Evolutionary conservation across 2,329 filamentous ascomycete species (phyloP).

Genomic region (Colletotrichum trifolii): DNA sequence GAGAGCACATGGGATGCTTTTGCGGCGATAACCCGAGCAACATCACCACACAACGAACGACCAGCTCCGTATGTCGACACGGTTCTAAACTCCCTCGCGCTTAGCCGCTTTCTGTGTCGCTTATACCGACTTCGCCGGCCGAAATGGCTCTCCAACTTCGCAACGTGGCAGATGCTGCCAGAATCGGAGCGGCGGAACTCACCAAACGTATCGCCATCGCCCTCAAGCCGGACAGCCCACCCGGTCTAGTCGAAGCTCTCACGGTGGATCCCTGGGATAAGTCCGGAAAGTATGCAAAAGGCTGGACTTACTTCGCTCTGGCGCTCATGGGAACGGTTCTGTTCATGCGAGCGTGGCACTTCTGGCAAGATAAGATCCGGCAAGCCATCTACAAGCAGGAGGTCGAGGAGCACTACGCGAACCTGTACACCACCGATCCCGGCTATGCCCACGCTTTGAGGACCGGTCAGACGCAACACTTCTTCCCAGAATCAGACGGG

Average conservation of each 20-base stretch:
- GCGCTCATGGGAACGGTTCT: slow-evolving; percentile 75
- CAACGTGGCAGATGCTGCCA: slow-evolving; percentile 46
- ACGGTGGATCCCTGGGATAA: slow-evolving; percentile 82
- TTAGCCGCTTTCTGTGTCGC: slow-evolving; percentile 39
- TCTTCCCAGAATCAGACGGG: slow-evolving; percentile 76
- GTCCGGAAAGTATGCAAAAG: slow-evolving; percentile 86
- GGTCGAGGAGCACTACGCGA: slow-evolving; percentile 72
- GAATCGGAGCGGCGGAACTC: slow-evolving; percentile 51
- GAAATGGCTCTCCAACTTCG: slow-evolving; percentile 55
- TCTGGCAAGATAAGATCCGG: slow-evolving; percentile 93
- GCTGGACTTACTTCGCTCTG: slow-evolving; percentile 89
- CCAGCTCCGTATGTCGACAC: slow-evolving; percentile 43
- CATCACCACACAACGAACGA: not conserved
- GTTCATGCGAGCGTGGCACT: slow-evolving; percentile 82
- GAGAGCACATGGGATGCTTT: too few relatives aligned
- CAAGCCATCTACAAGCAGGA: slow-evolving; percentile 90
- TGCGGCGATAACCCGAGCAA: not conserved
- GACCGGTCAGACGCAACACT: slow-evolving; percentile 69
- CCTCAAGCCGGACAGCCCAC: slow-evolving; percentile 67
- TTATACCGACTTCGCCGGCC: slow-evolving; percentile 31
- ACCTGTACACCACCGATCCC: slow-evolving; percentile 62
- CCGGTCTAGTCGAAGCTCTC: slow-evolving; percentile 70
- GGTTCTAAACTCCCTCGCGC: slow-evolving; percentile 39
- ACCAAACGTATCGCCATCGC: slow-evolving; percentile 70
- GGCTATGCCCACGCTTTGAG: slow-evolving; percentile 58